Evolutionary conservation across 2,329 filamentous ascomycete species (phyloP), one percentile per base, ranked within the genome.

Genomic region (Hypocrella siamensis): DNA sequence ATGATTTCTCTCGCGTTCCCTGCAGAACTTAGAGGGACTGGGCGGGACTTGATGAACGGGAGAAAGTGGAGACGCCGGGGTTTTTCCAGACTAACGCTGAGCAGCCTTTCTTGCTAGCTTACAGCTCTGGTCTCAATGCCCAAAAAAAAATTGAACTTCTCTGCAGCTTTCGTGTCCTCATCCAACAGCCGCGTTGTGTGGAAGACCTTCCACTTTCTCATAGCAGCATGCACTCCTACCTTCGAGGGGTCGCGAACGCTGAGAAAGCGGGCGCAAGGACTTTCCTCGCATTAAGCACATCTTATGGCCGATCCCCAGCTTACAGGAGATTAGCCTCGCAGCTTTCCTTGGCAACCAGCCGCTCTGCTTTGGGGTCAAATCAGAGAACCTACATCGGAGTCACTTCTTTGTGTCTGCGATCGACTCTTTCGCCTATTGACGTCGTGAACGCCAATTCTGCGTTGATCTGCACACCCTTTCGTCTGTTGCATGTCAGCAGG

Each of bases 181-280:
- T n/a, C n/a, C n/a, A n/a, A n/a, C n/a, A n/a, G n/a, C n/a, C n/a
- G n/a, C n/a, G n/a, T n/a, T n/a, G n/a, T n/a, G n/a, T n/a, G n/a
- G n/a, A n/a, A n/a, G n/a, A n/a, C n/a, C n/a, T n/a, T n/a, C n/a
- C n/a, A n/a, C n/a, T n/a, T n/a, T n/a, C n/a, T n/a, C n/a, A n/a
- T n/a, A n/a, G n/a, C 46, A 60, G 46, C 31, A 69, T 68, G 65
- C 60, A 56, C 45, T 56, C 59, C 36, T 44, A 65, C 35, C 51
- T 56, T 42, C 58, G 47, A 57, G 61, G 56, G 55, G 58, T 47
- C 34, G 44, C 42, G 27, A 52, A 53, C 40, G 51, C 60, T 42
- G 52, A 61, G 38, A 51, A 51, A 42, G 53, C 53, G 41, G 47
- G 65, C 27, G 48, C 54, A 14, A 52, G 60, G 48, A 54, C 54